Conservation (phyloP, 2,329 filamentous ascomycete species). For the Penicillium glabrum region DNA sequence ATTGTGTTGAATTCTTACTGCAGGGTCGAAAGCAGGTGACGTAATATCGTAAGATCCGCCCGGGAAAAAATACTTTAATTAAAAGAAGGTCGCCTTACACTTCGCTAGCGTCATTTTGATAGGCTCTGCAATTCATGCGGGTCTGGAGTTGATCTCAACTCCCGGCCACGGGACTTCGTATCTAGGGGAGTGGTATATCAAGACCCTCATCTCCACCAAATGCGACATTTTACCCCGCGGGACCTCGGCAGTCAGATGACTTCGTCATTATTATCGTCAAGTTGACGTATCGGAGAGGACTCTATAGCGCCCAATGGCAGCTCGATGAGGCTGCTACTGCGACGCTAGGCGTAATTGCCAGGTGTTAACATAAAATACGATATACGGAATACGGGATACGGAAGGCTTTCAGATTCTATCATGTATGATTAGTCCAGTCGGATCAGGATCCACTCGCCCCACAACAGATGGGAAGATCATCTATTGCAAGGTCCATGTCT, state of each 20-base stretch:
- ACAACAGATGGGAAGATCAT: neutral
- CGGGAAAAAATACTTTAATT: neutral
- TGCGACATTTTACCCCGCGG: neutral
- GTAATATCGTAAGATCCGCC: neutral
- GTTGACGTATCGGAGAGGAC: neutral
- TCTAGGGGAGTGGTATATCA: neutral
- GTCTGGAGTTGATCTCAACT: neutral
- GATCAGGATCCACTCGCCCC: neutral
- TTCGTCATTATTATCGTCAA: neutral
- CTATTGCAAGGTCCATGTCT: neutral
- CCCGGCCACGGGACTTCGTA: neutral
- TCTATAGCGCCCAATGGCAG: neutral
- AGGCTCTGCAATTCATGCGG: neutral
- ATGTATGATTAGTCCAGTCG: neutral
- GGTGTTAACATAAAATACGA: neutral
- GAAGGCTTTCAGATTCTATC: neutral
- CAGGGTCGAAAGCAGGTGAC: neutral
- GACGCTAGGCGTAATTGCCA: neutral
- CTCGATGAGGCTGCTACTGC: neutral
- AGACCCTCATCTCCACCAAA: neutral
- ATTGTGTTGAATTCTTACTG: neutral
- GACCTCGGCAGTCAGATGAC: neutral
- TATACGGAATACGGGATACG: neutral
- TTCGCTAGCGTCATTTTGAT: neutral
- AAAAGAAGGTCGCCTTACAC: neutral